Evolutionary conservation across 495 filamentous ascomycete species (phyloP), one percentile per base, ranked within the genome.

Genomic region (Amorphotheca resinae): DNA sequence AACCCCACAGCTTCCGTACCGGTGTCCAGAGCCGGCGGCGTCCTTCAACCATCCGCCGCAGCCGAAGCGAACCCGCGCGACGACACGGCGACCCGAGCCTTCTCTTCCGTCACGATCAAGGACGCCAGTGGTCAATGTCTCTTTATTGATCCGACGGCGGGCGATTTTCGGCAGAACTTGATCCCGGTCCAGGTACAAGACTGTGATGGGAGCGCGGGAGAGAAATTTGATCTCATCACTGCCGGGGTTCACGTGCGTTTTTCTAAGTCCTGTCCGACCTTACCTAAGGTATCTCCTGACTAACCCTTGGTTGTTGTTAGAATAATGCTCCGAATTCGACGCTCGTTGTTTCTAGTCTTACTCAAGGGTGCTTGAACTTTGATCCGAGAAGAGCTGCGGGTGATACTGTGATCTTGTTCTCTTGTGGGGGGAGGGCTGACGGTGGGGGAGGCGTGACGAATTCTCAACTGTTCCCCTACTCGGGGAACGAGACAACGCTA

Each of bases 191-290:
- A 55, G 3, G 25, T 71, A 9, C 65, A 67, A 17, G 44, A 56
- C 1, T 74, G 70, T 54, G 52, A 57, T 1, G 68, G 67, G 6
- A 46, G 57, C 7, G 59, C 66, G 5, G 67, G 66, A 20, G 69
- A 74, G 60, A 70, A 70, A 55, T 74, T 66, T 42, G 69, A 74
- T 52, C 41, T 74, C 35, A 66, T 74, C 48, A 69, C 64, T n/a
- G 51, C 59, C 1, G 70, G 70, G 12, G 61, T 57, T 36, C 70
- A 74, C 44, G 31, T 33, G 11, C 4, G 31, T 33, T 3, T 14
- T 15, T 4, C n/a, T n/a, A n/a, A n/a, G n/a, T n/a, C n/a, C n/a
- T n/a, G n/a, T n/a, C n/a, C n/a, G n/a, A n/a, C 12, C 12, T 4
- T 4, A 11, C 31, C 31, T 3, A 38, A 38, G 20, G 9, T 7